Percentiles rank a stretch among this genome's conserved stretches.
Evolutionary conservation across 495 filamentous ascomycete species (phyloP).

Genomic region (Penicillium odoratum): DNA sequence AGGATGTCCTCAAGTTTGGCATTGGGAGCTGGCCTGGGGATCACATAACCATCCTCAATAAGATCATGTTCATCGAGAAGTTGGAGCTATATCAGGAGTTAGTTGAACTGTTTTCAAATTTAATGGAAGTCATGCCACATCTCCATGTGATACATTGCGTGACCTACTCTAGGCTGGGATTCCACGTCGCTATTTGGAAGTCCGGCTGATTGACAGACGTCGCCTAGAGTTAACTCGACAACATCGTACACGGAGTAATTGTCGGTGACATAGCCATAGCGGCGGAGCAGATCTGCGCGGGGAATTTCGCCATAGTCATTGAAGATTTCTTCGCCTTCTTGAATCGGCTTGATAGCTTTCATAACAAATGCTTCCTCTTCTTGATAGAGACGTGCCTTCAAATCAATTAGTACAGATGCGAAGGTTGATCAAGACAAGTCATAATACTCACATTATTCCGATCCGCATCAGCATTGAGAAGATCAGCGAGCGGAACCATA

Average conservation of each 20-base stretch:
- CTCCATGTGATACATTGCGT: conserved; percentile 9
- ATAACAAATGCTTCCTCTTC: conserved; percentile 64
- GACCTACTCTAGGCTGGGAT: conserved; percentile 45
- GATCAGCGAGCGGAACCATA: conserved; percentile 91
- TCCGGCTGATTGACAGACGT: conserved; percentile 52
- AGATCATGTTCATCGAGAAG: conserved; percentile 52
- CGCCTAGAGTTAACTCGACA: conserved; percentile 65
- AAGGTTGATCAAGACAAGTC: background rate
- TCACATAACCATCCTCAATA: conserved; percentile 57
- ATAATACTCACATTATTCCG: conserved; percentile 64
- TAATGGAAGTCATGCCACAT: conserved; percentile 8
- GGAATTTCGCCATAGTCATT: conserved; percentile 90
- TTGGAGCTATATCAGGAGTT: conserved; percentile 31
- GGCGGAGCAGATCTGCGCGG: conserved; percentile 75
- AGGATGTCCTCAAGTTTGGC: conserved; percentile 41
- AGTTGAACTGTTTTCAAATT: conserved; percentile 8
- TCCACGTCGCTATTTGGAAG: conserved; percentile 41
- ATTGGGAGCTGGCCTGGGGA: conserved; percentile 38
- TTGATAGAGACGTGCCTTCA: conserved; percentile 67
- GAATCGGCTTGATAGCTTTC: conserved; percentile 64
- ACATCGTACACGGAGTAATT: conserved; percentile 80
- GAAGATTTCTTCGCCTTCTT: conserved; percentile 74
- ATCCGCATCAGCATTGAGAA: conserved; percentile 87
- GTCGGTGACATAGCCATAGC: conserved; percentile 85
- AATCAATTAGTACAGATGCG: conserved; percentile 8